phyloP scores from a whole-genome alignment of 208 protist species.

The Wallacemonas rigidus region DNA sequence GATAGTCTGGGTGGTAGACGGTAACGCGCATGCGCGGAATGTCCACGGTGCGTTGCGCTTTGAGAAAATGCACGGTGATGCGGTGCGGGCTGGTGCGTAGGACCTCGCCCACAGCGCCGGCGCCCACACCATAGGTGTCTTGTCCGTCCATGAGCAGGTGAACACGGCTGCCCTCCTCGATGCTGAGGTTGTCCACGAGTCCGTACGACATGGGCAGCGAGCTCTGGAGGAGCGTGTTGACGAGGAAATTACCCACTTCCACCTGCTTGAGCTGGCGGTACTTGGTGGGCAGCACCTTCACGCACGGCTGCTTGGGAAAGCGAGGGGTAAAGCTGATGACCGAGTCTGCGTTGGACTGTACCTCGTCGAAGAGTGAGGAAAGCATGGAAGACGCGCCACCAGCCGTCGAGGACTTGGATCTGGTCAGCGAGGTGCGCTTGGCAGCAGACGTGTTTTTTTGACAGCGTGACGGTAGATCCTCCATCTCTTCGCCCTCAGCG shows the following conservation, averaged over 20 bases:
- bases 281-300: conserved; percentile 56
- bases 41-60: conserved; percentile 75
- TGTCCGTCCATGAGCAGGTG: conserved; percentile 74
- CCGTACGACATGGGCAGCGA: conserved; percentile 49
- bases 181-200: conserved; percentile 68
- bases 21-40: conserved; percentile 73
- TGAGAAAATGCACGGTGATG: conserved; percentile 80
- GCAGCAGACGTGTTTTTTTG: background rate
- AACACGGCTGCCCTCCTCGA: conserved; percentile 71
- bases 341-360: conserved; percentile 75
- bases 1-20: conserved; percentile 75
- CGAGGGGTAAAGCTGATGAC: conserved; percentile 55
- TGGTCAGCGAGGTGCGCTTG: background rate
- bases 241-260: conserved; percentile 82
- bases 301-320: conserved; percentile 77
- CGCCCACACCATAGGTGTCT: conserved; percentile 52
- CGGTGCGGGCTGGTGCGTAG: conserved; percentile 68
- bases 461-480: background rate
- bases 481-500: conserved; percentile 17
- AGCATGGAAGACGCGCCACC: conserved; percentile 12
- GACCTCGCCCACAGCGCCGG: conserved; percentile 85
- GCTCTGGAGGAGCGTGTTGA: conserved; percentile 74
- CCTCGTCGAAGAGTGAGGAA: conserved; percentile 38
- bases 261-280: conserved; percentile 67
- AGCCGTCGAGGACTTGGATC: background rate